Conservation (phyloP, 78 protist species). For the Dictyostelium intermedium region DNA sequence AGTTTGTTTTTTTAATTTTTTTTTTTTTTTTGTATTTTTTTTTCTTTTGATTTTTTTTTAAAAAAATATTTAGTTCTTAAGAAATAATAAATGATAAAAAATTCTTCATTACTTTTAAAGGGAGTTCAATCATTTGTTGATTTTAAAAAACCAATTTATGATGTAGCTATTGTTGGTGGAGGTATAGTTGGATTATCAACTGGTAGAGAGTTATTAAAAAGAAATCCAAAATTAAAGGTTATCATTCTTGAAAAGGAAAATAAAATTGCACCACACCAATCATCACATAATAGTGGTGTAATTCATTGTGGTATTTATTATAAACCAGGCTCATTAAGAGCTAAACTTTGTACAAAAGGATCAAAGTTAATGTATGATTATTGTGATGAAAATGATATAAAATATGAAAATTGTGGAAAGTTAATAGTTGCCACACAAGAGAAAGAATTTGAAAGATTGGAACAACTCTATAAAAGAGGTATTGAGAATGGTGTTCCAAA, state of each 20-base stretch:
- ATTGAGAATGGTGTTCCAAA: conserved; percentile 75
- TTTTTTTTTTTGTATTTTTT: background rate
- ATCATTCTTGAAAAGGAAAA: conserved; percentile 48
- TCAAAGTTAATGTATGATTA: conserved; percentile 45
- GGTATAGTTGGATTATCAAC: conserved; percentile 84
- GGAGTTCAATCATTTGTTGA: background rate
- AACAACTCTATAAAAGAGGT: conserved; percentile 73
- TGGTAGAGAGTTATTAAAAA: conserved; percentile 51
- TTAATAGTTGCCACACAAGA: conserved; percentile 69
- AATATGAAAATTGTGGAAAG: conserved; percentile 78
- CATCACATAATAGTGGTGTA: conserved; percentile 84
- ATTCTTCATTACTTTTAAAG: background rate
- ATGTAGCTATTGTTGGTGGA: conserved; percentile 76
- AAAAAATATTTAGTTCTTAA: too few relatives aligned
- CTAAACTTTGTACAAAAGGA: conserved; percentile 78
- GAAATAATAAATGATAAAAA: background rate
- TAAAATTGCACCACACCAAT: conserved; percentile 72
- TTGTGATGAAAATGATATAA: conserved; percentile 26
- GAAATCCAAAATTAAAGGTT: conserved; percentile 9
- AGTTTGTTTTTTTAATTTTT: too few relatives aligned
- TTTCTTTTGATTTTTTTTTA: background rate
- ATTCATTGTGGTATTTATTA: conserved; percentile 87
- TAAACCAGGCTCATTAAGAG: conserved; percentile 67
- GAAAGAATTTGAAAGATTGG: conserved; percentile 35
- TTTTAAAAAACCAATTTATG: conserved; percentile 22